phyloP scores from a whole-genome alignment of 2,329 filamentous ascomycete species.

The Diaporthe sp. region DNA sequence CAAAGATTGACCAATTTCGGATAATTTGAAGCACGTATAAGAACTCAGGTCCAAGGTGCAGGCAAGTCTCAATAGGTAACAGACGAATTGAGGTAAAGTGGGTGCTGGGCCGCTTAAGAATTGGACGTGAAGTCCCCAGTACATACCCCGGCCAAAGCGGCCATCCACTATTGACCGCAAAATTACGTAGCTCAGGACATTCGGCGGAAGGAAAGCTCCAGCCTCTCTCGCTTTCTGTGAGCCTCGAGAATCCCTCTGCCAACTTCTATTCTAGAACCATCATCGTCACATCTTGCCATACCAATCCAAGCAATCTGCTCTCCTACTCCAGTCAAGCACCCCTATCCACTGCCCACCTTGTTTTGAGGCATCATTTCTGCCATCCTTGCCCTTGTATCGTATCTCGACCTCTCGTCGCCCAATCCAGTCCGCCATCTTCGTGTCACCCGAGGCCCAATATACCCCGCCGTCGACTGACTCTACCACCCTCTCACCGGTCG shows the following conservation, averaged over 20 bases:
- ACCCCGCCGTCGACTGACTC: slow-evolving; percentile 25
- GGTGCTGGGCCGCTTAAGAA: not conserved
- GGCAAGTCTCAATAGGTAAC: no score
- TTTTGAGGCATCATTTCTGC: not conserved
- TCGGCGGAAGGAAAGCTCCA: slow-evolving; percentile 27
- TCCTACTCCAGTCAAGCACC: not conserved
- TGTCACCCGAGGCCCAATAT: slow-evolving; percentile 19
- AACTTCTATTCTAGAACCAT: slow-evolving; percentile 33
- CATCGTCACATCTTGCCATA: slow-evolving; percentile 5
- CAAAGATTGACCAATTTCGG: not conserved
- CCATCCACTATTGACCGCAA: slow-evolving; percentile 17
- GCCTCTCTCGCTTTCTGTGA: slow-evolving; percentile 1
- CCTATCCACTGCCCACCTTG: not conserved
- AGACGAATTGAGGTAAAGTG: not conserved
- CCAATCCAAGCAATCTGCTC: not conserved
- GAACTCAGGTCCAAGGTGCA: not conserved
- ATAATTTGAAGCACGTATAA: no score
- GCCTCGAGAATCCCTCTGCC: slow-evolving; percentile 1
- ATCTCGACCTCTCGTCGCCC: not conserved
- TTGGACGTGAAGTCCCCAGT: not conserved
- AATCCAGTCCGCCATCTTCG: not conserved
- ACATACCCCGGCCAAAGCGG: not conserved
- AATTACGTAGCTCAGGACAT: slow-evolving; percentile 25
- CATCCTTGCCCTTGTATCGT: not conserved
- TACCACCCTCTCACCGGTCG: not conserved